phyloP scores from a whole-genome alignment of 495 filamentous ascomycete species.

The Rhizodiscina lignyota region DNA sequence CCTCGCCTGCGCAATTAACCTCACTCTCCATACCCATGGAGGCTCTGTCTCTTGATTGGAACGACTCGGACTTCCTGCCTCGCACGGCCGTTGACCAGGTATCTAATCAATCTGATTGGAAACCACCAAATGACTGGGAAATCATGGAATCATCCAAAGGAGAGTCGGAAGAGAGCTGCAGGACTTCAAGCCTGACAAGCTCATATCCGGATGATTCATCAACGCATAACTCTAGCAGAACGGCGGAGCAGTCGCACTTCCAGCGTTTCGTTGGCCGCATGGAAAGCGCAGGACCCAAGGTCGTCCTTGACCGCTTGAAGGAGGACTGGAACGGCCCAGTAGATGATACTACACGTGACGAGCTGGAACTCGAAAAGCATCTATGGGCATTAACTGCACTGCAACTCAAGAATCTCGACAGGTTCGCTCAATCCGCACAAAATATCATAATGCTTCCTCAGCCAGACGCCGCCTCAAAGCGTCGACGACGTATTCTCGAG shows the following conservation, averaged over 20 bases:
- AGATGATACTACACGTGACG: slow-evolving; percentile 11
- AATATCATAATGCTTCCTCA: slow-evolving; percentile 1
- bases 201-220: too few relatives aligned
- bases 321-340: slow-evolving; percentile 13
- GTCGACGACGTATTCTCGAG: slow-evolving; percentile 10
- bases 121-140: too few relatives aligned
- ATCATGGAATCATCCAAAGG: too few relatives aligned
- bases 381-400: slow-evolving; percentile 18
- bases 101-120: too few relatives aligned
- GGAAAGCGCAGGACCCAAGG: slow-evolving; percentile 12
- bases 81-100: too few relatives aligned
- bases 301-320: slow-evolving; percentile 14
- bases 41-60: too few relatives aligned
- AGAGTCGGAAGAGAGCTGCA: too few relatives aligned
- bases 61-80: too few relatives aligned
- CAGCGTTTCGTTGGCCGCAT: slow-evolving; percentile 17
- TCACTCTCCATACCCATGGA: too few relatives aligned
- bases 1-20: too few relatives aligned
- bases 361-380: slow-evolving; percentile 13
- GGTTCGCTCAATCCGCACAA: slow-evolving; percentile 4
- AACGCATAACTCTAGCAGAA: neutral
- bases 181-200: too few relatives aligned
- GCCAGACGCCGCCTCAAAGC: too few relatives aligned
- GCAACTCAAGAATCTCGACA: slow-evolving; percentile 11
- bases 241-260: slow-evolving; percentile 9